Conservation (phyloP, 1,284 basidiomycete species). For the Lentinula novae-zelandiae region DNA sequence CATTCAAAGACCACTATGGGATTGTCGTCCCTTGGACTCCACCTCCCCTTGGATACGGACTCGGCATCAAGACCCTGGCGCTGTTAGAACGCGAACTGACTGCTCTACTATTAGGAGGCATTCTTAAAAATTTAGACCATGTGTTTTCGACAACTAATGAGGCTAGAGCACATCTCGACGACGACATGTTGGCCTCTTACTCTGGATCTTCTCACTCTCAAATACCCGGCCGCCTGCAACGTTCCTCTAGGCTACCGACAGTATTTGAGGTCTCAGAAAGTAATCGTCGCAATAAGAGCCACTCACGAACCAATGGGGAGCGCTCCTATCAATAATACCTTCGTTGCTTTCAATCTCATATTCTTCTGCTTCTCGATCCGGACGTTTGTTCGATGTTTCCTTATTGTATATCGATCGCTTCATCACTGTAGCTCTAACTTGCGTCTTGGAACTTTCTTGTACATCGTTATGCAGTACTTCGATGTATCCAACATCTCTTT, state of each 20-base stretch:
- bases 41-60: conserved; percentile 15
- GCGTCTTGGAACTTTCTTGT: too few species aligned
- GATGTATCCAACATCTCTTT: too few species aligned
- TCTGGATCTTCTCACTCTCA: background rate
- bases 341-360: too few species aligned
- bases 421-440: too few species aligned
- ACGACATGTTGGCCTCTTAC: background rate
- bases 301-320: background rate
- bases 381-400: too few species aligned
- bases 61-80: conserved; percentile 4
- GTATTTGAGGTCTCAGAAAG: conserved; percentile 1
- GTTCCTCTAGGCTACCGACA: background rate
- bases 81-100: conserved; percentile 9
- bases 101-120: conserved; percentile 1
- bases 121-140: background rate
- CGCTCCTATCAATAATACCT: too few species aligned
- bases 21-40: conserved; percentile 17
- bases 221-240: too few species aligned
- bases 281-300: background rate
- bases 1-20: conserved; percentile 7
- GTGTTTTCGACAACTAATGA: conserved; percentile 1
- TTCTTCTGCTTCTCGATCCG: too few species aligned
- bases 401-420: too few species aligned
- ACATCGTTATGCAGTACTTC: too few species aligned
- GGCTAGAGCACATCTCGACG: background rate